phyloP scores from a whole-genome alignment of 768 basidiomycete species.

The Trametes cinnabarina region DNA sequence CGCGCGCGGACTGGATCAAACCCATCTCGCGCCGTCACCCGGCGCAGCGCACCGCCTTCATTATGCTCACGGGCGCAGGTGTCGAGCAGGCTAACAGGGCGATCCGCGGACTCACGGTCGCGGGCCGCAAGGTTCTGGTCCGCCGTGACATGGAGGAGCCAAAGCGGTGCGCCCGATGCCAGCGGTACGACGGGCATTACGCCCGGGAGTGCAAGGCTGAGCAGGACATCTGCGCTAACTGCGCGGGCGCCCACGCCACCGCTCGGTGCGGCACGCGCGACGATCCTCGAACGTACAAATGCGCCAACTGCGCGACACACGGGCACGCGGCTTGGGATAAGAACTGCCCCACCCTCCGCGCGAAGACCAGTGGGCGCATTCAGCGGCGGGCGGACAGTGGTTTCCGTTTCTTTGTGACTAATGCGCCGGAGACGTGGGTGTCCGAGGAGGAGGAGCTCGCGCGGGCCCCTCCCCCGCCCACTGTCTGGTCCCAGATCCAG shows the following conservation, averaged over 20 bases:
- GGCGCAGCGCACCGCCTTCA: constrained; percentile 26
- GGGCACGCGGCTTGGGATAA: constrained; percentile 33
- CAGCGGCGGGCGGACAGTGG: not conserved
- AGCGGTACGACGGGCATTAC: constrained; percentile 18
- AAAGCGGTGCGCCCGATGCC: constrained; percentile 31
- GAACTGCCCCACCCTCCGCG: constrained; percentile 15
- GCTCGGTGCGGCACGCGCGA: constrained; percentile 11
- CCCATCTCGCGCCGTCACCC: constrained; percentile 6
- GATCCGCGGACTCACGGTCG: constrained; percentile 24
- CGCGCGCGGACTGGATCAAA: constrained; percentile 29
- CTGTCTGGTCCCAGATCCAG: constrained; percentile 2
- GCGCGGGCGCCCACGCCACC: constrained; percentile 24
- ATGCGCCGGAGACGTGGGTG: not conserved
- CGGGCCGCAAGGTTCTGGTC: constrained; percentile 11
- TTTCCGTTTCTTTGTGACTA: constrained; percentile 11
- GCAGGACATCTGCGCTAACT: constrained; percentile 20
- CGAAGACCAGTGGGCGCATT: not conserved
- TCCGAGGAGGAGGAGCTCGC: constrained; percentile 2
- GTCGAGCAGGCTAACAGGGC: constrained; percentile 25
- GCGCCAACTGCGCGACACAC: constrained; percentile 26
- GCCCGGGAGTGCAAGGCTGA: constrained; percentile 15
- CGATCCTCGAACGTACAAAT: constrained; percentile 3
- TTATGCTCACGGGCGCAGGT: constrained; percentile 23
- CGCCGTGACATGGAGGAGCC: constrained; percentile 25
- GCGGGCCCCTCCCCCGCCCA: not conserved